These are phyloP conservation scores for Aureobasidium mangrovei DNA, from an alignment of 2,329 filamentous ascomycete genomes.

Conservation along the genomic window DNA sequence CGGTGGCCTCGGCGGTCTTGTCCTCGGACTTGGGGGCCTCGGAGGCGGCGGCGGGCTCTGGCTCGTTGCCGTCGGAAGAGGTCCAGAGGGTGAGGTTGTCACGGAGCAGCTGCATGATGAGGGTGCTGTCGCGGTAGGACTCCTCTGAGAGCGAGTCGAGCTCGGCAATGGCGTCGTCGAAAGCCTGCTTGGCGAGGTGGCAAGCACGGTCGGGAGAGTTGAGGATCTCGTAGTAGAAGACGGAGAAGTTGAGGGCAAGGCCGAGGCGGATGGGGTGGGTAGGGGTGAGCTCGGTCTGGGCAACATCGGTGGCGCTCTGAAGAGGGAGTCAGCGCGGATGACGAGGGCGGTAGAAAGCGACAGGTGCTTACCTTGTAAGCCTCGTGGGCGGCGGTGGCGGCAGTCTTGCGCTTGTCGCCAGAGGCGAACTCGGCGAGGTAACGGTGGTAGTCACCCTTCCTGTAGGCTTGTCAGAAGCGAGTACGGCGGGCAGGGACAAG, in stretches of 20 bases:
- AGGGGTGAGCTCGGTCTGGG: constrained; percentile 92
- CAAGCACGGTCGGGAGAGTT: constrained; percentile 97
- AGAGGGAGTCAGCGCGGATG: constrained; percentile 7
- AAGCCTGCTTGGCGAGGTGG: constrained; percentile 98
- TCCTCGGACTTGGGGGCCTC: constrained; percentile 54
- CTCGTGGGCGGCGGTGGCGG: constrained; percentile 80
- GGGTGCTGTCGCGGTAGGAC: constrained; percentile 96
- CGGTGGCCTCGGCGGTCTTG: constrained; percentile 32
- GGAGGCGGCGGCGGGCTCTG: constrained; percentile 55
- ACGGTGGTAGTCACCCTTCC: constrained; percentile 96
- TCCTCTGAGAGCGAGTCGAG: constrained; percentile 96
- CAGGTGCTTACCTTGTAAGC: constrained; percentile 75
- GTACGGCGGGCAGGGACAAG: background rate
- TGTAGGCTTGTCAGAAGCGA: constrained; percentile 31
- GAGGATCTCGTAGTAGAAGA: constrained; percentile 99
- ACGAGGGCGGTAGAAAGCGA: background rate
- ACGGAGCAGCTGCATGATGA: constrained; percentile 98
- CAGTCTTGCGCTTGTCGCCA: constrained; percentile 83
- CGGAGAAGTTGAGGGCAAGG: constrained; percentile 97
- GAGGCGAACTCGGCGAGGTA: constrained; percentile 90
- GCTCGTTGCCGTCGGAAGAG: constrained; percentile 79
- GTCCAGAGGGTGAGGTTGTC: constrained; percentile 99
- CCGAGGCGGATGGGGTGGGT: constrained; percentile 97
- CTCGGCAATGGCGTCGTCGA: constrained; percentile 97
- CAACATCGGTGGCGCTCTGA: constrained; percentile 93